Evolutionary conservation across 345 rosid genomes (phyloP).

Genomic region (Eucalyptus marginata): DNA sequence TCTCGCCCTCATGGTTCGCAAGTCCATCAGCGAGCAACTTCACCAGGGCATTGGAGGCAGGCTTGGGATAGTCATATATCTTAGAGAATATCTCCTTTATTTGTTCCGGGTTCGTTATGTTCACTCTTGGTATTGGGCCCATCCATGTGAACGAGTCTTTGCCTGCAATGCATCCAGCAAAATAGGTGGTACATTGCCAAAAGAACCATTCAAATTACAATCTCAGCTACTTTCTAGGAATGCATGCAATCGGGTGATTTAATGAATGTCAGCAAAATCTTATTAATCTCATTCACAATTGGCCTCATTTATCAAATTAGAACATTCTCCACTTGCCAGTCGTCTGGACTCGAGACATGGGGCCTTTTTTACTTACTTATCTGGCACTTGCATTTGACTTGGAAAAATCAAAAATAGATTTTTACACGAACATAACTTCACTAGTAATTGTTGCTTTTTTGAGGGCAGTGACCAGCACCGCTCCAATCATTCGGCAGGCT

Average conservation of each 20-base stretch:
- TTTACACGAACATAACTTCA: not conserved
- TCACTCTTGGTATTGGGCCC: slow-evolving; percentile 24
- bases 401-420: too few relatives aligned
- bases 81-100: slow-evolving; percentile 18
- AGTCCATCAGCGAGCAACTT: slow-evolving; percentile 28
- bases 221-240: not conserved
- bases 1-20: slow-evolving; percentile 19
- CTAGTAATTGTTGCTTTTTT: not conserved
- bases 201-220: not conserved
- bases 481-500: not conserved
- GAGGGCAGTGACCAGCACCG: not conserved
- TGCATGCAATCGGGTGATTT: not conserved
- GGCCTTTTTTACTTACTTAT: not conserved
- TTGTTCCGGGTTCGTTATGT: slow-evolving; percentile 19
- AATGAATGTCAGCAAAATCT: not conserved
- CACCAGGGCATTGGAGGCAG: not conserved
- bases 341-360: not conserved
- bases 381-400: not conserved
- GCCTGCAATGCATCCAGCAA: slow-evolving; percentile 4
- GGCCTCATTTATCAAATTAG: not conserved
- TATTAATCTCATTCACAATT: not conserved
- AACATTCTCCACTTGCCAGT: not conserved
- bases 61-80: slow-evolving; percentile 22
- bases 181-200: not conserved
- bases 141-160: slow-evolving; percentile 28